phyloP scores from a whole-genome alignment of 164 flowering plant species.

The Stephania japonica region DNA sequence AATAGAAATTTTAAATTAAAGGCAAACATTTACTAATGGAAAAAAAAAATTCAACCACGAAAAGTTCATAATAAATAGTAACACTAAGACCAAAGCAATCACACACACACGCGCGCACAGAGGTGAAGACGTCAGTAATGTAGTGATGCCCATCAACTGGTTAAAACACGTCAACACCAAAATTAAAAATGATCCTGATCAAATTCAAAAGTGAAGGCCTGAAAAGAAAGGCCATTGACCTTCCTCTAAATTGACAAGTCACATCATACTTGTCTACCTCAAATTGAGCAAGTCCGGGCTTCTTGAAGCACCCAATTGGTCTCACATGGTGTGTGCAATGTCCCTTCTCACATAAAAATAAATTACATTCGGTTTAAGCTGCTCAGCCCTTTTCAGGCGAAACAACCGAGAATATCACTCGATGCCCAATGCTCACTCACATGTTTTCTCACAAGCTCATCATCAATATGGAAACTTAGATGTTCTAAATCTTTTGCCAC shows the following conservation, averaged over 20 bases:
- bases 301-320: no score
- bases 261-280: not conserved
- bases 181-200: not conserved
- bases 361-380: not conserved
- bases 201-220: not conserved
- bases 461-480: no score
- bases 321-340: no score
- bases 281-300: not conserved
- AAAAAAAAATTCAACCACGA: no score
- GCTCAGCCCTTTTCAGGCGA: no score
- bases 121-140: not conserved
- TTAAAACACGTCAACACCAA: not conserved
- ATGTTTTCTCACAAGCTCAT: no score
- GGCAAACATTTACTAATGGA: not conserved
- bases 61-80: not conserved
- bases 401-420: no score
- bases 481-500: no score
- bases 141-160: not conserved
- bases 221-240: not conserved
- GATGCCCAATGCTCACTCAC: no score
- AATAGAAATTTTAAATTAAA: not conserved
- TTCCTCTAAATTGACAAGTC: not conserved
- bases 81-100: not conserved
- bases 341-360: not conserved
- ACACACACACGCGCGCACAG: not conserved